Evolutionary conservation across 2,329 filamentous ascomycete genomes (phyloP).

Genomic region (Claviceps purpurea): DNA sequence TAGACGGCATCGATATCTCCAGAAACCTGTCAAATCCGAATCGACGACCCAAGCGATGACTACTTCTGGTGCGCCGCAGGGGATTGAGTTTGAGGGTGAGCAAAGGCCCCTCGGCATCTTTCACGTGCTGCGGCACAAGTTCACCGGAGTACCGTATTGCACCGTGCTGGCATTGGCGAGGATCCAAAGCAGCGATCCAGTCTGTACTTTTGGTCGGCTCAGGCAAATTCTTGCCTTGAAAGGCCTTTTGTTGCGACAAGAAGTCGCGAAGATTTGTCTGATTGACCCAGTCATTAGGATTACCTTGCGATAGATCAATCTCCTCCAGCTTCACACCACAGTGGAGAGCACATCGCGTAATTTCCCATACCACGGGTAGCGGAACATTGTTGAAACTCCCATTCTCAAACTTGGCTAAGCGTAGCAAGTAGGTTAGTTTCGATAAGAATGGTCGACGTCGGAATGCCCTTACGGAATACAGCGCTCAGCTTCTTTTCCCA

Average conservation of each 20-base stretch:
- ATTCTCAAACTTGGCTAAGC: conserved; percentile 24
- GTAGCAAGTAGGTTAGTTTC: not conserved
- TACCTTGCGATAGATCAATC: conserved; percentile 21
- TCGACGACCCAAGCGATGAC: conserved; percentile 38
- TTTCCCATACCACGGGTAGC: conserved; percentile 38
- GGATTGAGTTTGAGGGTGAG: conserved; percentile 35
- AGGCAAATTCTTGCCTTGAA: conserved; percentile 34
- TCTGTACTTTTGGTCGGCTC: conserved; percentile 27
- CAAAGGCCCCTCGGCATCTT: conserved; percentile 21
- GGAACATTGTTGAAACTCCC: conserved; percentile 29
- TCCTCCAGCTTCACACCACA: conserved; percentile 28
- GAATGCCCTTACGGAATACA: conserved; percentile 26
- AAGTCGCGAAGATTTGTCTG: conserved; percentile 29
- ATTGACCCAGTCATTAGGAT: conserved; percentile 24
- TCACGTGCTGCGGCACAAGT: conserved; percentile 22
- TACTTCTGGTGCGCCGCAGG: conserved; percentile 29
- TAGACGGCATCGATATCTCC: conserved; percentile 37
- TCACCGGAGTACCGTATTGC: conserved; percentile 30
- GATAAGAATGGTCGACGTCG: not conserved
- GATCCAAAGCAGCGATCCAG: conserved; percentile 31
- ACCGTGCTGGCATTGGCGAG: conserved; percentile 21
- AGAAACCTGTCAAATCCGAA: conserved; percentile 47
- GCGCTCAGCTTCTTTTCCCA: conserved; percentile 17
- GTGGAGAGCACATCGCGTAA: conserved; percentile 32
- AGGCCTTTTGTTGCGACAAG: conserved; percentile 25